phyloP scores from a whole-genome alignment of 2,329 filamentous ascomycete species.

The Ceratocystis lukuohia region DNA sequence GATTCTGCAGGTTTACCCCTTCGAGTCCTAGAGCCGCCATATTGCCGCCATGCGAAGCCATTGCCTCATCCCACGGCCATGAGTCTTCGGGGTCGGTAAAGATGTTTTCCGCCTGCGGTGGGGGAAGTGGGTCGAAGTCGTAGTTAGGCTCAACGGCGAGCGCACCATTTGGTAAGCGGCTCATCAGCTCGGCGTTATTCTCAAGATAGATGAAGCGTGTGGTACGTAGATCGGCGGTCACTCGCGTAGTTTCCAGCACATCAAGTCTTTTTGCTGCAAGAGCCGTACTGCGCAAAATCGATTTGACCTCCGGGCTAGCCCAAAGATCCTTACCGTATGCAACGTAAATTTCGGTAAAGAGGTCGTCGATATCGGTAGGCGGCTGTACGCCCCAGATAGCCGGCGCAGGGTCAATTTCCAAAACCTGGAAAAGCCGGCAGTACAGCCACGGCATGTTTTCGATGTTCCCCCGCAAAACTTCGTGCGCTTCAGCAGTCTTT shows the following conservation, averaged over 20 bases:
- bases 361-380: slow-evolving; percentile 44
- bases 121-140: slow-evolving; percentile 72
- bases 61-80: slow-evolving; percentile 31
- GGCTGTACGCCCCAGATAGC: slow-evolving; percentile 69
- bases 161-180: slow-evolving; percentile 51
- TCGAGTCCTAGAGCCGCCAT: slow-evolving; percentile 6
- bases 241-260: slow-evolving; percentile 21
- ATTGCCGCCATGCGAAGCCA: not conserved
- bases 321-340: slow-evolving; percentile 68
- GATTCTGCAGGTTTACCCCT: slow-evolving; percentile 13
- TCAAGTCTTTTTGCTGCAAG: slow-evolving; percentile 24
- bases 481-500: slow-evolving; percentile 50
- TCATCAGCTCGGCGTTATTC: slow-evolving; percentile 57
- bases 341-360: slow-evolving; percentile 65
- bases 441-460: slow-evolving; percentile 73
- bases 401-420: slow-evolving; percentile 65
- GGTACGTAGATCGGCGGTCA: slow-evolving; percentile 31
- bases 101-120: slow-evolving; percentile 41
- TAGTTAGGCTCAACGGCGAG: slow-evolving; percentile 53
- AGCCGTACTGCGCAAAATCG: slow-evolving; percentile 56
- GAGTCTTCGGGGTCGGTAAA: slow-evolving; percentile 33
- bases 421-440: slow-evolving; percentile 61
- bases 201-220: slow-evolving; percentile 68
- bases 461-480: slow-evolving; percentile 54
- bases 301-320: slow-evolving; percentile 61